Percentiles rank a stretch among this genome's conserved stretches.
phyloP scores from a whole-genome alignment of 2,329 filamentous ascomycete species.

The Orbilia javanica region DNA sequence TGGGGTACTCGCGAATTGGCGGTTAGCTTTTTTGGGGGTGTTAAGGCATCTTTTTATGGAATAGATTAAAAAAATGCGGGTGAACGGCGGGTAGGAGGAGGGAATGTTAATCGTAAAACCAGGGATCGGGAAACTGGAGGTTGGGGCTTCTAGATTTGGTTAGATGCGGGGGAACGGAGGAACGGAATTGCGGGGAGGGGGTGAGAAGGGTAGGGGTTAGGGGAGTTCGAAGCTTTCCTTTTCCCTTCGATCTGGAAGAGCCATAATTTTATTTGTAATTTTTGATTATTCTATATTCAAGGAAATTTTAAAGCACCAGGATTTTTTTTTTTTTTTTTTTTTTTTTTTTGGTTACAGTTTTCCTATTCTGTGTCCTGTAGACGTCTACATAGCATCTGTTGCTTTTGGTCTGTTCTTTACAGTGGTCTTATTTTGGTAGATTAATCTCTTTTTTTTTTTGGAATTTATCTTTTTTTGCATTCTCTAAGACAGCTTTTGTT shows the following conservation, averaged over 20 bases:
- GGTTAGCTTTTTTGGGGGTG: neutral
- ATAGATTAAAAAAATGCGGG: neutral
- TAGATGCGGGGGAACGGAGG: conserved; percentile 32
- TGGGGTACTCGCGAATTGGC: neutral
- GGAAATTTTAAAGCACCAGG: too few relatives aligned
- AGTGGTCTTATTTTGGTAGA: neutral
- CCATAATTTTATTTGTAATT: conserved; percentile 1
- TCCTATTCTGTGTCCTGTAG: neutral
- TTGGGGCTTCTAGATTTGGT: conserved; percentile 40
- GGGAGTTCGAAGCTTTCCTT: neutral
- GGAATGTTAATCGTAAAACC: conserved; percentile 13
- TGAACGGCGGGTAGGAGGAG: conserved; percentile 1
- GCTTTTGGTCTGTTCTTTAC: too few relatives aligned
- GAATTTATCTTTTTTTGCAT: neutral
- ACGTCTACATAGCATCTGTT: neutral
- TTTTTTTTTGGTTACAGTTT: too few relatives aligned
- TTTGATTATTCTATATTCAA: neutral
- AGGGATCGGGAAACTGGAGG: conserved; percentile 30
- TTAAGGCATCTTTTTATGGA: too few relatives aligned
- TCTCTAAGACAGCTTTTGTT: conserved; percentile 1
- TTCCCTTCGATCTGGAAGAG: neutral
- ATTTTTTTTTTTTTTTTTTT: too few relatives aligned
- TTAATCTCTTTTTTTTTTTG: neutral
- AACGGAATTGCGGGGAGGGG: conserved; percentile 20
- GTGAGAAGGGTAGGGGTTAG: neutral